Percentiles rank a stretch among this genome's conserved stretches.
These are phyloP conservation scores for Candida maris DNA, from an alignment of 805 yeast species.

Conservation along the genomic window DNA sequence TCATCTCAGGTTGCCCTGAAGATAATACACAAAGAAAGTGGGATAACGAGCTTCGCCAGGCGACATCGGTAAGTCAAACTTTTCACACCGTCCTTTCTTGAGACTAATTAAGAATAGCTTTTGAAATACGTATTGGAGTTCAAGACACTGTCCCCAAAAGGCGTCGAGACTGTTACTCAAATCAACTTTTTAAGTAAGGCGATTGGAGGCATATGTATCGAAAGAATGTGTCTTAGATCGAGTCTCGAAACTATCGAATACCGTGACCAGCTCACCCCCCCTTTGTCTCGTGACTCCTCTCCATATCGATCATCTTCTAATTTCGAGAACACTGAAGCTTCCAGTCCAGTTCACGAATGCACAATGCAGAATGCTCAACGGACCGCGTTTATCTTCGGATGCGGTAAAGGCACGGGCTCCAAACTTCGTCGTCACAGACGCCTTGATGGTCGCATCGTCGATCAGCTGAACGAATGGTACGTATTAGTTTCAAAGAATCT, in stretches of 20 bases:
- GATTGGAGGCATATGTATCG: constrained; percentile 5
- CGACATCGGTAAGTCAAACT: not conserved
- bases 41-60: not conserved
- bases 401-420: no score
- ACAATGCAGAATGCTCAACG: no score
- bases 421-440: no score
- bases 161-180: not conserved
- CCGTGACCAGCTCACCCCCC: not conserved
- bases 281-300: not conserved
- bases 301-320: no score
- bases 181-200: constrained; percentile 3
- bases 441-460: no score
- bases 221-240: constrained; percentile 5
- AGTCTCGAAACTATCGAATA: constrained; percentile 1
- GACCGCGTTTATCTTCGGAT: no score
- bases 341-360: no score
- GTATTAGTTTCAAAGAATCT: no score
- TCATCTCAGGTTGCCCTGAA: not conserved
- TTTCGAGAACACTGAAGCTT: no score
- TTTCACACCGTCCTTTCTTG: not conserved
- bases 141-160: not conserved
- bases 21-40: not conserved
- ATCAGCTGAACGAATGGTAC: no score
- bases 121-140: not conserved
- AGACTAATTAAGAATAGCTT: not conserved